Evolutionary conservation across 2,329 filamentous ascomycete species (phyloP).

Genomic region (Fusarium palustre): DNA sequence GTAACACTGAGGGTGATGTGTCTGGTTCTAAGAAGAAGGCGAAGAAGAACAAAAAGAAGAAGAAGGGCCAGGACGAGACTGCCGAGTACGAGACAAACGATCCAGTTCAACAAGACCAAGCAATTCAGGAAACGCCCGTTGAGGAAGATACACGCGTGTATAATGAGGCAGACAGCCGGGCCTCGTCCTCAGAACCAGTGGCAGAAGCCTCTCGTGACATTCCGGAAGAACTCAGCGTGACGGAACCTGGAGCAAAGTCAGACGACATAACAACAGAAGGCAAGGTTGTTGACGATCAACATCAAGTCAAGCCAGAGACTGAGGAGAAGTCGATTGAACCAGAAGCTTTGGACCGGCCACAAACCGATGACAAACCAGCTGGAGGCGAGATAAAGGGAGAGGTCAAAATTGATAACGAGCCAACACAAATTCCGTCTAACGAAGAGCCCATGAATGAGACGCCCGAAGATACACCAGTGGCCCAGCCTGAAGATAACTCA

Average conservation of each 20-base stretch:
- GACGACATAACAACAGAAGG: background rate
- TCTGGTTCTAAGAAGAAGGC: conserved; percentile 46
- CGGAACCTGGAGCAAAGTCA: background rate
- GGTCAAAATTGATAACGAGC: background rate
- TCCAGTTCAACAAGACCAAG: conserved; percentile 4
- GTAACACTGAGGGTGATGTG: conserved; percentile 20
- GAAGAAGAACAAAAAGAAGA: conserved; percentile 53
- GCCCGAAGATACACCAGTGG: background rate
- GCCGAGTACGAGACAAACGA: conserved; percentile 13
- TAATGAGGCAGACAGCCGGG: background rate
- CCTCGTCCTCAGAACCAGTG: background rate
- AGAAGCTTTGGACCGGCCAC: background rate
- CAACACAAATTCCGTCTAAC: background rate
- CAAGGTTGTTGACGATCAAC: background rate
- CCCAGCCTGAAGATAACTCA: background rate
- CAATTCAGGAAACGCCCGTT: background rate
- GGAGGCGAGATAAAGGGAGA: background rate
- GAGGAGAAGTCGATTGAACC: background rate
- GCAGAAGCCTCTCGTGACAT: background rate
- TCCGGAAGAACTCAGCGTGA: background rate
- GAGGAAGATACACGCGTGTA: conserved; percentile 1
- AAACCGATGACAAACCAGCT: background rate
- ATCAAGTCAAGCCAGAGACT: background rate
- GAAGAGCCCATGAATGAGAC: background rate
- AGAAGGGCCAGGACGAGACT: conserved; percentile 30